Evolutionary conservation across 192 early-diverging fungal genomes (phyloP).

Genomic region (Linnemannia zychae): DNA sequence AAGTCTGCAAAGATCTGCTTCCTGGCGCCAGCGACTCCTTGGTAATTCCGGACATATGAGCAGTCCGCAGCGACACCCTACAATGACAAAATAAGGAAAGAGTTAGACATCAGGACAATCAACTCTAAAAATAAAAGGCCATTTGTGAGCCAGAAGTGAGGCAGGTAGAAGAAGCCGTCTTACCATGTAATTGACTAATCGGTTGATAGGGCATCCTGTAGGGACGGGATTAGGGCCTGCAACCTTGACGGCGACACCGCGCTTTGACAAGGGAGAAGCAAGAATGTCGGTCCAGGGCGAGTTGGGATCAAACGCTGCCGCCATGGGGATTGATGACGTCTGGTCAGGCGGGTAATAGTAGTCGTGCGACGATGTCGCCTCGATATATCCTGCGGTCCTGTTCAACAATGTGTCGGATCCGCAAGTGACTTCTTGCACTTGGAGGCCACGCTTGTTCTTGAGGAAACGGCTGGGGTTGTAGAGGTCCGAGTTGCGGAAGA

Average conservation of each 20-base stretch:
- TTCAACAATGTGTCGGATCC: constrained; percentile 38
- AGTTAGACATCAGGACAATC: not conserved
- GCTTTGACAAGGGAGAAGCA: constrained; percentile 24
- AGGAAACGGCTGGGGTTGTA: constrained; percentile 12
- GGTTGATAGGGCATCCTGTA: constrained; percentile 50
- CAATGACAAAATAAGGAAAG: constrained; percentile 13
- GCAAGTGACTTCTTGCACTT: constrained; percentile 16
- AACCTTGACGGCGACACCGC: constrained; percentile 28
- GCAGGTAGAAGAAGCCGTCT: not conserved
- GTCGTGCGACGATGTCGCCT: constrained; percentile 14
- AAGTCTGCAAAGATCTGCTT: constrained; percentile 85
- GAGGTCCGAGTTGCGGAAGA: constrained; percentile 53
- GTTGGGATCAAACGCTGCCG: constrained; percentile 18
- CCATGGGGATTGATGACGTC: constrained; percentile 18
- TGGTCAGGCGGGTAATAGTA: constrained; percentile 49
- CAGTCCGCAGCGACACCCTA: constrained; percentile 83
- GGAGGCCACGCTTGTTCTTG: constrained; percentile 21
- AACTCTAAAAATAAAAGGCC: not conserved
- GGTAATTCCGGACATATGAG: constrained; percentile 71
- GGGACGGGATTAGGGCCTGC: constrained; percentile 49
- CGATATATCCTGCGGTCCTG: constrained; percentile 8
- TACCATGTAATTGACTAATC: constrained; percentile 60
- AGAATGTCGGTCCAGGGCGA: constrained; percentile 42
- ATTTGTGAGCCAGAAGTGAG: not conserved
- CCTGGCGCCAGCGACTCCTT: constrained; percentile 67